These are phyloP conservation scores for Musa beccarii DNA, from an alignment of 176 grass and related monocot species.

Conservation along the genomic window DNA sequence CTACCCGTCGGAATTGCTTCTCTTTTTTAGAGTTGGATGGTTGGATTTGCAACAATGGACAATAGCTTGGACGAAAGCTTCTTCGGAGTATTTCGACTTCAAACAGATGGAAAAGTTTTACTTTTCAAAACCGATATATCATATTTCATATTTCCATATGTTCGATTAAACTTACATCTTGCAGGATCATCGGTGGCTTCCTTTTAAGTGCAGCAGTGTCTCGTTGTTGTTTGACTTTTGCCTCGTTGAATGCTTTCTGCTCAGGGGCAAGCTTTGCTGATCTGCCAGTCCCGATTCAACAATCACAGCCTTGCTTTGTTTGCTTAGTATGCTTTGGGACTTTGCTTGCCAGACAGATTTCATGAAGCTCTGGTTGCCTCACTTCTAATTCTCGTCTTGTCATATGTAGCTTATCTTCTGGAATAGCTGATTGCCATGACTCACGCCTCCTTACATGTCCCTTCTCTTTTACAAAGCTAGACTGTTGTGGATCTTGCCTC, in stretches of 20 bases:
- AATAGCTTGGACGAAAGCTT: not conserved
- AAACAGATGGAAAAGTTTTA: no score
- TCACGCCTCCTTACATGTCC: not conserved
- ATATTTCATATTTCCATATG: no score
- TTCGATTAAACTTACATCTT: no score
- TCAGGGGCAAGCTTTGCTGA: no score
- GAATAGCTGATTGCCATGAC: constrained; percentile 13
- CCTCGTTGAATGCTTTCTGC: no score
- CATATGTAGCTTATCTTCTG: no score
- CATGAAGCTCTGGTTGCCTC: constrained; percentile 21
- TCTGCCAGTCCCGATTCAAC: constrained; percentile 35
- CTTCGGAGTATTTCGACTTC: no score
- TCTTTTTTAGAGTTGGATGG: not conserved
- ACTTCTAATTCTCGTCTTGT: no score
- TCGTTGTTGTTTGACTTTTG: no score
- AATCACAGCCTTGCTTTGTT: constrained; percentile 17
- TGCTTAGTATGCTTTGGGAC: not conserved
- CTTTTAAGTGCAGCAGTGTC: no score
- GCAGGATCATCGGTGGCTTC: no score
- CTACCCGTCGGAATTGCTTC: not conserved
- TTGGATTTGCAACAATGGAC: not conserved
- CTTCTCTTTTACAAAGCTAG: not conserved
- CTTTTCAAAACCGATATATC: no score
- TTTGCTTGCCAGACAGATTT: not conserved
- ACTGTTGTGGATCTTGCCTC: not conserved